These are phyloP conservation scores for Hansfordia pulvinata DNA, from an alignment of 2,329 filamentous ascomycete species.

Conservation along the genomic window DNA sequence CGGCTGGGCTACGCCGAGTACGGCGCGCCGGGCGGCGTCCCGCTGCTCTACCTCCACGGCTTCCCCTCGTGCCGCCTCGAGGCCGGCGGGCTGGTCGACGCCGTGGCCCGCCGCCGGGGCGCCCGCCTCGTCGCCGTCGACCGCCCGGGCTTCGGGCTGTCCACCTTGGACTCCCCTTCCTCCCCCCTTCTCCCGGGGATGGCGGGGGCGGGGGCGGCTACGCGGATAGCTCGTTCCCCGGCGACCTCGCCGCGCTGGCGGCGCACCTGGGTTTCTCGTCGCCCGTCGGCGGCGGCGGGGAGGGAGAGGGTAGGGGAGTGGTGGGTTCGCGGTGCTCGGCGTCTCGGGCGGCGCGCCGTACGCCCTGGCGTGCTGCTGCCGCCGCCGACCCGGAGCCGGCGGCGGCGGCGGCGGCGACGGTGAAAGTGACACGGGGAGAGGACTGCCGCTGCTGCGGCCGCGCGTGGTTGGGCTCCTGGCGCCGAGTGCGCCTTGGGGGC, in stretches of 20 bases:
- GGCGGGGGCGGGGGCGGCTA: no score
- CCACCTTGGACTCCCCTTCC: constrained; percentile 21
- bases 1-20: constrained; percentile 25
- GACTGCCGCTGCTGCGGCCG: no score
- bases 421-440: no score
- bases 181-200: no score
- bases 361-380: constrained; percentile 21
- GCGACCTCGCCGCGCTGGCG: constrained; percentile 18
- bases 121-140: constrained; percentile 23
- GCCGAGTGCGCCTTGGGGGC: no score
- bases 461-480: no score
- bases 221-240: constrained; percentile 18
- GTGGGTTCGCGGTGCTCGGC: constrained; percentile 18
- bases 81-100: constrained; percentile 12
- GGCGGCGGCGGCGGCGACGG: no score
- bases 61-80: constrained; percentile 26
- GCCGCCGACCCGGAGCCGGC: no score
- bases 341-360: constrained; percentile 21
- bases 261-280: constrained; percentile 10
- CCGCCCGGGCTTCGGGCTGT: constrained; percentile 27
- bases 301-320: no score
- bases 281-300: no score
- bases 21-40: constrained; percentile 15
- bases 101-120: constrained; percentile 10
- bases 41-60: constrained; percentile 27